Percentiles rank a stretch among this genome's conserved stretches.
phyloP scores from a whole-genome alignment of 495 filamentous ascomycete genomes.

The Darksidea phi region DNA sequence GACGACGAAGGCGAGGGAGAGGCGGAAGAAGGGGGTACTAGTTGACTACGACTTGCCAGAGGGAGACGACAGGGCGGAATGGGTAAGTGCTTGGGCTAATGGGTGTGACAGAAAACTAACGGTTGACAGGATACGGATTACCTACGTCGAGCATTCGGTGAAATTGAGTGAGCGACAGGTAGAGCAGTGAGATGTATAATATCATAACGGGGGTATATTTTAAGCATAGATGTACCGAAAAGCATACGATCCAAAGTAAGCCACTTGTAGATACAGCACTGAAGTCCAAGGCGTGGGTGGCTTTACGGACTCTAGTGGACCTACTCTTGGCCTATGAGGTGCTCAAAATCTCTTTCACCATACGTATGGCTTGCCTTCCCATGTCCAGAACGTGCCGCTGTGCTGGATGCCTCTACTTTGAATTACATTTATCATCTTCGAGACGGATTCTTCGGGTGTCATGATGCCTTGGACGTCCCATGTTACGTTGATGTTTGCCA shows the following conservation, averaged over 20 bases:
- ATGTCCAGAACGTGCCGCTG: constrained; percentile 57
- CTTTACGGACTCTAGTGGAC: too few relatives aligned
- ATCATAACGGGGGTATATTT: not conserved
- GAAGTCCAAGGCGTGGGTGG: too few relatives aligned
- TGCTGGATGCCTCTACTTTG: constrained; percentile 49
- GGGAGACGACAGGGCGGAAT: not conserved
- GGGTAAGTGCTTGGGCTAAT: not conserved
- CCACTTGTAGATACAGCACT: too few relatives aligned
- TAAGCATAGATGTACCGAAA: not conserved
- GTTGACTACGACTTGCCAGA: not conserved
- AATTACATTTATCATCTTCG: constrained; percentile 53
- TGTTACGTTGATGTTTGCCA: constrained; percentile 49
- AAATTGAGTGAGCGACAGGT: not conserved
- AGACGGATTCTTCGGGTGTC: constrained; percentile 49
- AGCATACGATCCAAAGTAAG: too few relatives aligned
- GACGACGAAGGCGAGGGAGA: not conserved
- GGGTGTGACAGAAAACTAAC: not conserved
- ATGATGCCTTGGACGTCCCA: constrained; percentile 57
- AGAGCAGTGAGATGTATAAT: not conserved
- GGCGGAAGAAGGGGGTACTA: not conserved
- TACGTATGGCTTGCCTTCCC: constrained; percentile 46
- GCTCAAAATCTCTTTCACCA: too few relatives aligned
- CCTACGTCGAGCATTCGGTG: constrained; percentile 4
- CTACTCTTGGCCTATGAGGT: too few relatives aligned
- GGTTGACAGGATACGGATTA: constrained; percentile 14